Percentiles rank a stretch among this genome's conserved stretches.
These are phyloP conservation scores for Mortierella sp. DNA, from an alignment of 371 early-diverging fungal genomes.

Conservation along the genomic window DNA sequence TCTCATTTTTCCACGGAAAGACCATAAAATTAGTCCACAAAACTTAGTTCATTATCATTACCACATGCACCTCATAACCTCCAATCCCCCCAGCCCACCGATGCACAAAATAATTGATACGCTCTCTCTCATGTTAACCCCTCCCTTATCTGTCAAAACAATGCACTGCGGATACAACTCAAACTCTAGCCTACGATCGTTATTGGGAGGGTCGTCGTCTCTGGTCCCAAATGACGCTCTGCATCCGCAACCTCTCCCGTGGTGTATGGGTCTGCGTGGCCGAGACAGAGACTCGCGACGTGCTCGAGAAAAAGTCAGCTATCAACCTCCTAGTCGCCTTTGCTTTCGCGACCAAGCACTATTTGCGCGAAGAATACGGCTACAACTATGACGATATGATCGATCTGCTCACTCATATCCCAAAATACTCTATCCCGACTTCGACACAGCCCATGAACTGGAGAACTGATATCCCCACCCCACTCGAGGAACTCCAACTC, in stretches of 20 bases:
- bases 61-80: no score
- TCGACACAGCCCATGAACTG: constrained; percentile 51
- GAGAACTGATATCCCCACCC: constrained; percentile 33
- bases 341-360: constrained; percentile 76
- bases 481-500: constrained; percentile 2
- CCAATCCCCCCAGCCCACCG: no score
- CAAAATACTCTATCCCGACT: constrained; percentile 53
- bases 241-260: constrained; percentile 62
- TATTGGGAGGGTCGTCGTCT: constrained; percentile 84
- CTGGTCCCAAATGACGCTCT: constrained; percentile 71
- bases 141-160: no score
- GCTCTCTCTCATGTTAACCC: no score
- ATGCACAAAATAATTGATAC: background rate
- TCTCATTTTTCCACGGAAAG: background rate
- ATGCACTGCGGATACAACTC: no score
- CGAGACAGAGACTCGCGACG: constrained; percentile 55
- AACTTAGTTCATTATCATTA: background rate
- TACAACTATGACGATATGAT: constrained; percentile 57
- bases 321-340: constrained; percentile 79
- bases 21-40: no score
- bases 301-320: constrained; percentile 66
- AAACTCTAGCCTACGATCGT: constrained; percentile 68
- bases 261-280: constrained; percentile 60
- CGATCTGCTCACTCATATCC: constrained; percentile 49
- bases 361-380: constrained; percentile 72